Evolutionary conservation across 352 stramenopile genomes (phyloP).

Genomic region (Phytophthora colocasiae): DNA sequence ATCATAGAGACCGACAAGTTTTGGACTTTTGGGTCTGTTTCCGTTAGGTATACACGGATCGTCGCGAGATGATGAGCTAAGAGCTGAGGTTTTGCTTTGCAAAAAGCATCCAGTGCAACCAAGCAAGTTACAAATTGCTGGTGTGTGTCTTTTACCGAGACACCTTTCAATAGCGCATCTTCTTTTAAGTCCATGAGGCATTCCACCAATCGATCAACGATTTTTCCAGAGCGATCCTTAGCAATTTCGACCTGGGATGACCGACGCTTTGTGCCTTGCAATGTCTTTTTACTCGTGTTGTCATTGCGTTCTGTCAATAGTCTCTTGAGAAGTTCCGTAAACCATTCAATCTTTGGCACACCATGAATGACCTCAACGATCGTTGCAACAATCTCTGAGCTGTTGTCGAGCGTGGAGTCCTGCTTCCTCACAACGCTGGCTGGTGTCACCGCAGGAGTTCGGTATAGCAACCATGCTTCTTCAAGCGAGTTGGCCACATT

Average conservation of each 20-base stretch:
- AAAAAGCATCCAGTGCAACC: constrained; percentile 81
- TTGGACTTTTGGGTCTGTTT: constrained; percentile 66
- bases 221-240: constrained; percentile 60
- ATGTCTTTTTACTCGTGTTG: constrained; percentile 17
- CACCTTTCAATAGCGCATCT: constrained; percentile 56
- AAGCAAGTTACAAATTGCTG: constrained; percentile 80
- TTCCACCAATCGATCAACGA: constrained; percentile 70
- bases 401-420: constrained; percentile 68
- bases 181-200: constrained; percentile 81
- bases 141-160: constrained; percentile 60
- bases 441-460: constrained; percentile 59
- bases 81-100: constrained; percentile 67
- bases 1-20: constrained; percentile 69
- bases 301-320: constrained; percentile 48
- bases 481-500: constrained; percentile 50
- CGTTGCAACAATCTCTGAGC: constrained; percentile 58
- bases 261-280: constrained; percentile 48
- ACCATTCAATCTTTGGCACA: constrained; percentile 76
- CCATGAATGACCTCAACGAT: constrained; percentile 85
- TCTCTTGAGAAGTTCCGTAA: constrained; percentile 70
- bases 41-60: constrained; percentile 80
- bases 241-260: constrained; percentile 59
- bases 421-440: constrained; percentile 75
- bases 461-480: constrained; percentile 71
- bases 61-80: constrained; percentile 68